Conservation (phyloP, 495 filamentous ascomycete genomes). For the Daldinia childiae region DNA sequence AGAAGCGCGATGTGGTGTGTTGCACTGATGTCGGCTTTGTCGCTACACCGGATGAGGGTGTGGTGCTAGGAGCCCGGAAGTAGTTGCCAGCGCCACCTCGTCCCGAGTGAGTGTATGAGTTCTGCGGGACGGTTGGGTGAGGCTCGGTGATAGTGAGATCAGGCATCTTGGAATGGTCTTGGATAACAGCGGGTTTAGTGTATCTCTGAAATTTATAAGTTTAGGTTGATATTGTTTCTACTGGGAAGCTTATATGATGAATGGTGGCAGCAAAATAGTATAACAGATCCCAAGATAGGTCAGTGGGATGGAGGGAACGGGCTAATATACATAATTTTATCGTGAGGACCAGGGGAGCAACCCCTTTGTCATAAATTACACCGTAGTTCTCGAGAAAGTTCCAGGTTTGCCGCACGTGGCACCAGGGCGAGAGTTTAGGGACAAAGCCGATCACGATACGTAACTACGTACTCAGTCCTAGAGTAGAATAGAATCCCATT, state of each 20-base stretch:
- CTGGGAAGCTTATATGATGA: not conserved
- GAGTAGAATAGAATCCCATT: conserved; percentile 17
- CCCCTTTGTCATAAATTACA: conserved; percentile 48
- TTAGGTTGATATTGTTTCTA: not conserved
- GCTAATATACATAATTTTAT: conserved; percentile 41
- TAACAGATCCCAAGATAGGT: not conserved
- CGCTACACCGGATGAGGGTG: conserved; percentile 53
- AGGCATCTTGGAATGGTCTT: conserved; percentile 43
- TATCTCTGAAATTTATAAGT: not conserved
- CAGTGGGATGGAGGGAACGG: conserved; percentile 19
- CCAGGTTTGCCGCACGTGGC: conserved; percentile 33
- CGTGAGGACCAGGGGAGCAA: conserved; percentile 33
- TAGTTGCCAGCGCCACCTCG: conserved; percentile 91
- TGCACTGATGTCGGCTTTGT: conserved; percentile 40
- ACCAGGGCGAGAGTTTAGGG: conserved; percentile 3
- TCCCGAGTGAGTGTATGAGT: conserved; percentile 76
- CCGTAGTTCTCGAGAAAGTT: conserved; percentile 31
- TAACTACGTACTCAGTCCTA: conserved; percentile 29
- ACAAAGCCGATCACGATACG: conserved; percentile 35
- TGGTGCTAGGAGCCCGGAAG: conserved; percentile 73
- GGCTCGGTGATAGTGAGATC: conserved; percentile 80
- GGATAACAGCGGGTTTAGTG: not conserved
- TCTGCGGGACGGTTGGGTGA: conserved; percentile 73
- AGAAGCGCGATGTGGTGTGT: conserved; percentile 65
- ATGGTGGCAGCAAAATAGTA: not conserved